Evolutionary conservation across 1,284 basidiomycete species (phyloP), one percentile per base, ranked within the genome.

Genomic region (Naganishia sp.): DNA sequence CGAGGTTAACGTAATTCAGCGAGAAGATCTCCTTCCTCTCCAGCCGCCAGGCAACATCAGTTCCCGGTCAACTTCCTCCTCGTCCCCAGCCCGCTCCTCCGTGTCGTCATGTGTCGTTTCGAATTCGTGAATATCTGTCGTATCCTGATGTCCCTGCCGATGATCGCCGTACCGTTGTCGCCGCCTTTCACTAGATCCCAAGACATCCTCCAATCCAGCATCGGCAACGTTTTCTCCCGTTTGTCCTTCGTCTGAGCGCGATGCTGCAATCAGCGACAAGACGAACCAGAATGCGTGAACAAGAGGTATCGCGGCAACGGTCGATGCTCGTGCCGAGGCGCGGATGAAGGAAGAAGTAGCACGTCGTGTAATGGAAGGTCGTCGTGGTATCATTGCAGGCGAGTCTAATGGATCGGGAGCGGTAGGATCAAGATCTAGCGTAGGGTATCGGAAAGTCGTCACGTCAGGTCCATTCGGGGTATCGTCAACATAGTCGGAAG

Each of bases 341-440:
- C 49, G 58, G 28, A 61, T 61, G 25, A 61, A 51, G 23, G 58
- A 61, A 11, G 58, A 61, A 15, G 58, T 61, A 41, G 58, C 58
- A 18, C 58, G 58, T 41, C 58, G 58, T 6, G 58, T 50, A 47
- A 61, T 51, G 18, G 58, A 61, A 9, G 58, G 58, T 51, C 58
- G 47, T 61, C 50, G 58, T 18, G 21, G 52, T 35, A 39, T 5
- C 32, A 17, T 10, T 4, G 52, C n/a, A 21, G 58, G n/a, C 5
- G 47, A 13, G 21, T 7, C 21, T 50, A 10, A 13, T 11, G 32
- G 47, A 50, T 60, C 35, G 17, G n/a, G 18, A 35, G 45, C 46
- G 35, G 58, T 51, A 17, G 58, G 58, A 42, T 61, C 58, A 32
- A 61, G 47, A 41, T 61, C 47, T 6, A 61, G 35, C 21, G 58